These are phyloP conservation scores for Neodidymelliopsis sp. DNA, from an alignment of 2,329 filamentous ascomycete genomes.

Conservation along the genomic window DNA sequence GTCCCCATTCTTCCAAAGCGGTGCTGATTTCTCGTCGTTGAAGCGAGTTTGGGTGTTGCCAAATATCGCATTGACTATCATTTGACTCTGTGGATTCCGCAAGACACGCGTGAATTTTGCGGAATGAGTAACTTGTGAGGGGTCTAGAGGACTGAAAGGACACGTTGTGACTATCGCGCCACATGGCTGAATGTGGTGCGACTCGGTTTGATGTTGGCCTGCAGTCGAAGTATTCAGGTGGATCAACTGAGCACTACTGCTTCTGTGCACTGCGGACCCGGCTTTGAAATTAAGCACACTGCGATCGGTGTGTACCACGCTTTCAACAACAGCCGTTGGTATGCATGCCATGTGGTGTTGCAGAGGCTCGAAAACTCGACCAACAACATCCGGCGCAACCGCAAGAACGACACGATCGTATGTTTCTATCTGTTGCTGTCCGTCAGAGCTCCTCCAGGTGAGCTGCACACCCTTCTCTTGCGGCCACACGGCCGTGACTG, in stretches of 20 bases:
- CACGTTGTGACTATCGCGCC: constrained; percentile 63
- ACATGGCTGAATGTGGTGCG: constrained; percentile 60
- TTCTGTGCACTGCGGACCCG: neutral
- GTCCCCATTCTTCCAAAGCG: constrained; percentile 61
- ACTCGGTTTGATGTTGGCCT: constrained; percentile 54
- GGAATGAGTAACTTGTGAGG: constrained; percentile 53
- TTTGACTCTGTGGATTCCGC: constrained; percentile 58
- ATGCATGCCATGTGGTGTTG: constrained; percentile 51
- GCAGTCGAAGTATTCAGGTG: constrained; percentile 44
- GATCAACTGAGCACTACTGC: constrained; percentile 35
- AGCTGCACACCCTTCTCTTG: constrained; percentile 39
- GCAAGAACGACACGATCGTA: constrained; percentile 64
- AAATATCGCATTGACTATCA: constrained; percentile 58
- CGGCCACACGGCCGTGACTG: constrained; percentile 49
- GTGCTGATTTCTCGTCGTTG: constrained; percentile 28
- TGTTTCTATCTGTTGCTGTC: constrained; percentile 33
- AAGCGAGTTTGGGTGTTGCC: constrained; percentile 12
- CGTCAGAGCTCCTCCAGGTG: constrained; percentile 41
- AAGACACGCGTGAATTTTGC: constrained; percentile 62
- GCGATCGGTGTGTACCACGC: constrained; percentile 55
- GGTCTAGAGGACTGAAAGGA: constrained; percentile 53
- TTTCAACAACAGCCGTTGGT: constrained; percentile 59
- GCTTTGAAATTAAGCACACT: constrained; percentile 17
- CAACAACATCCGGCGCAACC: constrained; percentile 63
- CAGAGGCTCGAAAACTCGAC: constrained; percentile 57